Conservation (phyloP, 495 filamentous ascomycete genomes). For the Trichoderma gamsii region DNA sequence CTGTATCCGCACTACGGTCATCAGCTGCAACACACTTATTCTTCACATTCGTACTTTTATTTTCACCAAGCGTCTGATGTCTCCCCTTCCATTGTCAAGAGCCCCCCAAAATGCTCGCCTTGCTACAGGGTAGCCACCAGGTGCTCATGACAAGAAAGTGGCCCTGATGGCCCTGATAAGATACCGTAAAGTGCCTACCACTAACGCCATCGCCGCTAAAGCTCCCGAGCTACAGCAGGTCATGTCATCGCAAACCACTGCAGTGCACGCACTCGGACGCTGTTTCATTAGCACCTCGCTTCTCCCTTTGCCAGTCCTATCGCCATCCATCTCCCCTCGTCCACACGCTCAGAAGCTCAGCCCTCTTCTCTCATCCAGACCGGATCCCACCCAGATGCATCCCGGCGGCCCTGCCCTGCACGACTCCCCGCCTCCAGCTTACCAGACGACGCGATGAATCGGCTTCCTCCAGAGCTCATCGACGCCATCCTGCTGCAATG, state of each 20-base stretch:
- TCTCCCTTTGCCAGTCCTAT: not conserved
- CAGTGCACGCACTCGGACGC: not conserved
- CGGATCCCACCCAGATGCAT: conserved; percentile 1
- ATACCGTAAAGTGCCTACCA: not conserved
- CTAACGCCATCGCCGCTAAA: conserved; percentile 2
- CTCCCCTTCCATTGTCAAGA: not conserved
- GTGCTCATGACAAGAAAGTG: not conserved
- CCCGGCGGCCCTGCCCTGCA: not conserved
- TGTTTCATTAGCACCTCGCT: not conserved
- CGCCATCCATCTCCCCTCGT: not conserved
- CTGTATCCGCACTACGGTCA: no score
- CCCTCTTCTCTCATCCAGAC: not conserved
- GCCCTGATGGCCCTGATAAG: not conserved
- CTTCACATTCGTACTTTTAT: no score
- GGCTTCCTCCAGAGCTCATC: conserved; percentile 15
- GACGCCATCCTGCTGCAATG: conserved; percentile 16
- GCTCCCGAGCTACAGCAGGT: not conserved
- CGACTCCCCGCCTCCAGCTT: conserved; percentile 1
- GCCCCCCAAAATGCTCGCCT: no score
- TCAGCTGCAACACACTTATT: no score
- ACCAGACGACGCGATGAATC: conserved; percentile 13
- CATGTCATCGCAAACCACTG: conserved; percentile 8
- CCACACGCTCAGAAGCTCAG: not conserved
- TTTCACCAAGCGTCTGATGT: no score
- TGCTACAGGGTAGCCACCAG: not conserved